Evolutionary conservation across 2,329 filamentous ascomycete genomes (phyloP).

Genomic region (Fusarium stilboides): DNA sequence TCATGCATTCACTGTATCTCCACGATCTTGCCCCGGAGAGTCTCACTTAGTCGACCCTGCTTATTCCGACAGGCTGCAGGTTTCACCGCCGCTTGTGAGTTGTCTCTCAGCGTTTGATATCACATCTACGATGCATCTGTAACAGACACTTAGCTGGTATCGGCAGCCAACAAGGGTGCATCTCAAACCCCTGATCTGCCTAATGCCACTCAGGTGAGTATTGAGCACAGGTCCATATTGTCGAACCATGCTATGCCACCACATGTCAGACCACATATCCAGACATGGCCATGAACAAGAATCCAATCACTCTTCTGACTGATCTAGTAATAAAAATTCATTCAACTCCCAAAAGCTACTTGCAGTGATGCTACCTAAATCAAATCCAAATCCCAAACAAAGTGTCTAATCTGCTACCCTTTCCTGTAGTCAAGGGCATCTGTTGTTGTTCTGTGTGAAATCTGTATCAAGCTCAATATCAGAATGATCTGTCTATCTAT

Average conservation of each 20-base stretch:
- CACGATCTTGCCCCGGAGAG: constrained; percentile 21
- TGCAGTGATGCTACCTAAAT: constrained; percentile 22
- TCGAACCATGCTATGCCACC: constrained; percentile 9
- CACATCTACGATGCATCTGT: constrained; percentile 2
- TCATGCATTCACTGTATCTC: constrained; percentile 2
- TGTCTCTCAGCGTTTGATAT: constrained; percentile 4
- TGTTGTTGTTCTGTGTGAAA: constrained; percentile 38
- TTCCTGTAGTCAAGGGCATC: constrained; percentile 45
- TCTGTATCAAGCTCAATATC: constrained; percentile 37
- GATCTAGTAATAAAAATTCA: constrained; percentile 1
- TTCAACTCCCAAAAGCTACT: constrained; percentile 15
- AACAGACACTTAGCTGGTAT: not conserved
- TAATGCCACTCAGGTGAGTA: not conserved
- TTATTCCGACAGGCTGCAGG: constrained; percentile 43
- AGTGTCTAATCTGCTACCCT: constrained; percentile 50
- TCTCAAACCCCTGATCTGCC: not conserved
- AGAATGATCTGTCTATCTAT: constrained; percentile 35
- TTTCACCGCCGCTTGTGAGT: constrained; percentile 43
- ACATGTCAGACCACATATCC: constrained; percentile 6
- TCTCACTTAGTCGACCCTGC: constrained; percentile 30
- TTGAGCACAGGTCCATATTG: not conserved
- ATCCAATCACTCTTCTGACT: not conserved
- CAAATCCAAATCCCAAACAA: constrained; percentile 37
- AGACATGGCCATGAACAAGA: not conserved
- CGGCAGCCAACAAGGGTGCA: not conserved